phyloP scores from a whole-genome alignment of 2,329 filamentous ascomycete species.

The Sporothrix schenckii region DNA sequence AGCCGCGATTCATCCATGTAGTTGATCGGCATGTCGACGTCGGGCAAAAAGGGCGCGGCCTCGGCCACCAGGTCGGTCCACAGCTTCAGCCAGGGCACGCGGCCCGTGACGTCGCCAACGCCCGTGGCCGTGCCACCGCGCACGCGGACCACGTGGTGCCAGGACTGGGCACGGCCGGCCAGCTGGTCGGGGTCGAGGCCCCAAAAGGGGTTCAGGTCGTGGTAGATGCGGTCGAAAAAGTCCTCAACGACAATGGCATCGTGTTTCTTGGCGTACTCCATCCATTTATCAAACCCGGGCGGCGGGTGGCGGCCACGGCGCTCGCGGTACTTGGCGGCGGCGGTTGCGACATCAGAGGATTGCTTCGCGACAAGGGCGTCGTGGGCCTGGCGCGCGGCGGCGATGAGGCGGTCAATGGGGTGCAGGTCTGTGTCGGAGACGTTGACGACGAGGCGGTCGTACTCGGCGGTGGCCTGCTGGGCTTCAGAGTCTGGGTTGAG shows the following conservation, averaged over 20 bases:
- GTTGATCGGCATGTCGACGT: slow-evolving; percentile 70
- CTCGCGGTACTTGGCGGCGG: slow-evolving; percentile 51
- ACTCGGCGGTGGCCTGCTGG: slow-evolving; percentile 20
- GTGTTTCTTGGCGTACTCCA: slow-evolving; percentile 49
- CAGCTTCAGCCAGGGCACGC: slow-evolving; percentile 51
- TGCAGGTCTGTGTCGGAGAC: slow-evolving; percentile 40
- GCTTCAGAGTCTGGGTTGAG: slow-evolving; percentile 26
- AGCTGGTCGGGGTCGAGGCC: slow-evolving; percentile 49
- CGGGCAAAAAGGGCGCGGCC: slow-evolving; percentile 59
- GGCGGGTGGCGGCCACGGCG: slow-evolving; percentile 55
- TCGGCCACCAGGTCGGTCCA: slow-evolving; percentile 56
- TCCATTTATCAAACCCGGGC: slow-evolving; percentile 54
- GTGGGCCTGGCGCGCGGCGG: slow-evolving; percentile 46
- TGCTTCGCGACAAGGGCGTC: slow-evolving; percentile 47
- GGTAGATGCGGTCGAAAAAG: slow-evolving; percentile 58
- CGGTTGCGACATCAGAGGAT: slow-evolving; percentile 47
- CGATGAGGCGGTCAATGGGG: slow-evolving; percentile 52
- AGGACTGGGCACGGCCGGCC: slow-evolving; percentile 46
- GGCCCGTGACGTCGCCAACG: slow-evolving; percentile 47
- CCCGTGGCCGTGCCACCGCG: slow-evolving; percentile 49
- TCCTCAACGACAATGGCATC: slow-evolving; percentile 52
- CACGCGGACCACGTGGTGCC: slow-evolving; percentile 53
- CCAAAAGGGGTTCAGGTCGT: slow-evolving; percentile 59
- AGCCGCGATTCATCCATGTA: slow-evolving; percentile 65
- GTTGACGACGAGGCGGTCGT: slow-evolving; percentile 24